Base-by-base conservation (phyloP, 441 rosid genomes). In the Jatropha multifida region DNA sequence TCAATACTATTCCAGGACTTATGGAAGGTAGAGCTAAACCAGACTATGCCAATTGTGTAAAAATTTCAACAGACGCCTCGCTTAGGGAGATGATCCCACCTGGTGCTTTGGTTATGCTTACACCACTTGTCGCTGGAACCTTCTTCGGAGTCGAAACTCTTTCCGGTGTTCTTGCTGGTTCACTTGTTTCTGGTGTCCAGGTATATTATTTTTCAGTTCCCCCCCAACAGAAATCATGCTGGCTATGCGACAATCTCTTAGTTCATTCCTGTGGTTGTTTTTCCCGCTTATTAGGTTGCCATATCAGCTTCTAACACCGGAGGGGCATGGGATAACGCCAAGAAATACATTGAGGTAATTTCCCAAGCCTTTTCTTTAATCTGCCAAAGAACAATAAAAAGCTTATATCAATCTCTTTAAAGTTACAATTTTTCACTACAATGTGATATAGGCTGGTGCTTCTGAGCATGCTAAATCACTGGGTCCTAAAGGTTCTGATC, bases 271-370 rank as follows among this genome's bases (percentile, higher is more conserved):
- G 12, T 71, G 38, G 40, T 58, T 75, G 15, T 68, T 3, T 58
- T 56, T 72, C 75, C 3, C 23, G 5, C 60, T 67, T 15, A 12
- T 68, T 78, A 90, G 94, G 81, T 88, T 56, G 92, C 97, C 38
- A 89, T 92, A 65, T 92, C 93, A 48, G 93, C 97, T 70, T 92
- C 97, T 0, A 92, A 90, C 87, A 90, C 94, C n/a, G 93, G 94
- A 20, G 91, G 94, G 17, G 93, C 91, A 4, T 88, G 93, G 94
- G 97, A 88, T 69, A 90, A 92, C 72, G 94, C 93, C 77, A 92
- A 92, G 88, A 90, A 90, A 81, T 90, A 90, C 80, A 90, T 90
- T 8, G 97, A 90, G 93, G 97, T 88, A 67, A 44, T 15, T 14
- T 27, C n/a, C 27, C 55, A 23, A 67, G 38, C 52, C 11, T n/a